Evolutionary conservation across 108 stramenopile species (phyloP).

Genomic region (Nannochloropsis gaditana): DNA sequence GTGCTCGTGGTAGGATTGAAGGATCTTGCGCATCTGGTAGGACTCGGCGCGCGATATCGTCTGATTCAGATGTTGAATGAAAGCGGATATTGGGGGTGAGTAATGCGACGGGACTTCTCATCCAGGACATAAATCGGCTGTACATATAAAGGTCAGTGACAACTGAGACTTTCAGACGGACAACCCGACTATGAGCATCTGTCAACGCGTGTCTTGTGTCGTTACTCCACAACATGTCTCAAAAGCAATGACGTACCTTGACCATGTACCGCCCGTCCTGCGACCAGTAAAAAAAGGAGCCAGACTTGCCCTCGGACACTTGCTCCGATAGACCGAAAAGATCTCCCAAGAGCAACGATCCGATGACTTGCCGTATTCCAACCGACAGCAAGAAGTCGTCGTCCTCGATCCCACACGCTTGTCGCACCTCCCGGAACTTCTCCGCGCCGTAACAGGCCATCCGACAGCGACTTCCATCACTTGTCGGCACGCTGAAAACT

Average conservation of each 20-base stretch:
- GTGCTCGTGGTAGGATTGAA: neutral
- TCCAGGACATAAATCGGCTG: too few species aligned
- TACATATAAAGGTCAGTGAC: too few species aligned
- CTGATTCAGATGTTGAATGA: neutral
- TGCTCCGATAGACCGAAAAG: neutral
- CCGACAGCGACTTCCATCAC: neutral
- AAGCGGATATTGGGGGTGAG: neutral
- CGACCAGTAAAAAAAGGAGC: neutral
- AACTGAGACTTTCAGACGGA: too few species aligned
- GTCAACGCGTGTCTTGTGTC: too few species aligned
- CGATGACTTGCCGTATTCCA: neutral
- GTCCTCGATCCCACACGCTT: conserved; percentile 14
- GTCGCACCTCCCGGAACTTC: conserved; percentile 4
- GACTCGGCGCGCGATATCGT: conserved; percentile 12
- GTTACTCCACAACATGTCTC: too few species aligned
- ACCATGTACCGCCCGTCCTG: conserved; percentile 14
- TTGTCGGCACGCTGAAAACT: neutral
- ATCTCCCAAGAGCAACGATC: conserved; percentile 12
- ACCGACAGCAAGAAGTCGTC: conserved; percentile 17
- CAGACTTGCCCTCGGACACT: neutral
- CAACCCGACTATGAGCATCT: too few species aligned
- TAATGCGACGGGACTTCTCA: too few species aligned
- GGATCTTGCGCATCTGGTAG: neutral
- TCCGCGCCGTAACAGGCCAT: neutral
- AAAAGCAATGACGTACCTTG: neutral